phyloP scores from a whole-genome alignment of 441 rosid genomes.

The Brassica balearica region DNA sequence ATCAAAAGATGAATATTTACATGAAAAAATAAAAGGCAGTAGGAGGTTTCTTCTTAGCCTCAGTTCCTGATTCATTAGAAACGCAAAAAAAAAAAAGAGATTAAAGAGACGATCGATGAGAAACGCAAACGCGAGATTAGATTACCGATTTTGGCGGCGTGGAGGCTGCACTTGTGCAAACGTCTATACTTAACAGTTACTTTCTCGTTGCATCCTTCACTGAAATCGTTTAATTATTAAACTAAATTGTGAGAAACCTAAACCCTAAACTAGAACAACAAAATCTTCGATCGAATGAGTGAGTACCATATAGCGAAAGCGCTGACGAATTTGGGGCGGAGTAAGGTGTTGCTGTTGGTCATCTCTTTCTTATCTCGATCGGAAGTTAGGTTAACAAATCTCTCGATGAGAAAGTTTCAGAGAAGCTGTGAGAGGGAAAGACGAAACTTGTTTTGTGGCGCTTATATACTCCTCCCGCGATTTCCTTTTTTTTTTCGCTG shows the following conservation, averaged over 20 bases:
- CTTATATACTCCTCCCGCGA: no score
- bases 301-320: slow-evolving; percentile 80
- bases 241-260: neutral
- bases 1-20: slow-evolving; percentile 44
- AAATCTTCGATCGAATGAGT: neutral
- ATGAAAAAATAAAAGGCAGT: slow-evolving; percentile 89
- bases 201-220: slow-evolving; percentile 75
- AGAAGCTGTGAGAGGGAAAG: no score
- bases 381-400: neutral
- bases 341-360: slow-evolving; percentile 52
- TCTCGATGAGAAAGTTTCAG: neutral
- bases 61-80: slow-evolving; percentile 35
- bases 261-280: neutral
- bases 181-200: slow-evolving; percentile 75
- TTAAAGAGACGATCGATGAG: no score
- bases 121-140: neutral
- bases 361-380: slow-evolving; percentile 28
- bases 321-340: slow-evolving; percentile 80
- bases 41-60: slow-evolving; percentile 67
- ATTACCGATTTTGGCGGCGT: slow-evolving; percentile 79
- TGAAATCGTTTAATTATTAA: slow-evolving; percentile 39
- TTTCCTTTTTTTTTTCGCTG: no score
- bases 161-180: slow-evolving; percentile 82
- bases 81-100: neutral
- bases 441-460: no score